Evolutionary conservation across 1,284 basidiomycete genomes (phyloP).

Genomic region (Sparassis latifolia): DNA sequence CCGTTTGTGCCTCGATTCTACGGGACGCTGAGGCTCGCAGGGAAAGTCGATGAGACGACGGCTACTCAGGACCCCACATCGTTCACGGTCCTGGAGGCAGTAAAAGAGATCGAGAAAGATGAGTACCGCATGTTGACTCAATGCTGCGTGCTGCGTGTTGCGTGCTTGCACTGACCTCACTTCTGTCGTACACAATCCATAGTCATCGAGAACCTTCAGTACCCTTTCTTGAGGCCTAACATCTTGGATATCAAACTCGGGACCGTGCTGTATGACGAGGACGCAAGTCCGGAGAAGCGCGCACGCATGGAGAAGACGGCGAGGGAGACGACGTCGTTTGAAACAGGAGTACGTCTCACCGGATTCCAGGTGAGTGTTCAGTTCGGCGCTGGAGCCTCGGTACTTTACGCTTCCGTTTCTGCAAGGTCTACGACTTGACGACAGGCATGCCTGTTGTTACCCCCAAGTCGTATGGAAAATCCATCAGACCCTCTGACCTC

Average conservation of each 20-base stretch:
- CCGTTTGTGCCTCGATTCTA: conserved; percentile 68
- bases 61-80: conserved; percentile 12
- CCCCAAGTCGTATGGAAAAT: conserved; percentile 78
- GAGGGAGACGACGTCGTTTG: conserved; percentile 61
- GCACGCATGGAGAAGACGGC: conserved; percentile 74
- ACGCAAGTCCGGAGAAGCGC: conserved; percentile 70
- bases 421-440: conserved; percentile 68
- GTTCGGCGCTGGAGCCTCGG: not conserved
- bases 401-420: not conserved
- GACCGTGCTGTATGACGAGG: conserved; percentile 72
- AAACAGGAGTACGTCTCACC: conserved; percentile 79
- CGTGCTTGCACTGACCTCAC: not conserved
- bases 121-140: conserved; percentile 21
- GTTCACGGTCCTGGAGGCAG: conserved; percentile 22
- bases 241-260: conserved; percentile 93
- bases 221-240: conserved; percentile 73
- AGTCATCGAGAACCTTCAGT: conserved; percentile 81
- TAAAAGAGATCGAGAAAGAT: conserved; percentile 40
- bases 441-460: conserved; percentile 51
- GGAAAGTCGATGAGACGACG: conserved; percentile 36
- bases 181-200: conserved; percentile 48
- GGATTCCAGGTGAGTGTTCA: conserved; percentile 73
- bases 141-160: not conserved
- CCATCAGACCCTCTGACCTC: conserved; percentile 62
- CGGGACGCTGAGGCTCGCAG: conserved; percentile 69